These are phyloP conservation scores for Clavariopsis aquatica DNA, from an alignment of 495 filamentous ascomycete species.

Conservation along the genomic window DNA sequence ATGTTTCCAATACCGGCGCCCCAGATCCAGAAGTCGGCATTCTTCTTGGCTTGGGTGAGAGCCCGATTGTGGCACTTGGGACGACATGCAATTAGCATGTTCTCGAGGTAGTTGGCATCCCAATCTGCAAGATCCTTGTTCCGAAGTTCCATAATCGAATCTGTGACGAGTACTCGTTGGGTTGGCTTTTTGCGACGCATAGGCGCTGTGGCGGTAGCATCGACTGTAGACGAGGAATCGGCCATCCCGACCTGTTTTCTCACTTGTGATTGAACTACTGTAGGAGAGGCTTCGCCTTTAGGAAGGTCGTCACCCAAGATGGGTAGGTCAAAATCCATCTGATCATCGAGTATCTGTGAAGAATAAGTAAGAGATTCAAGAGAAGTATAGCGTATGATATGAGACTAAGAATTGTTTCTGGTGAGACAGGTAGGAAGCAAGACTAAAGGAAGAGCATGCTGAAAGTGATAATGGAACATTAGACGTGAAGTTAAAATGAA, in stretches of 20 bases:
- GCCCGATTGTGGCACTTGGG: slow-evolving; percentile 31
- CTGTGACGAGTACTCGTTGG: slow-evolving; percentile 33
- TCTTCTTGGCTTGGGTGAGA: slow-evolving; percentile 42
- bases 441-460: not conserved
- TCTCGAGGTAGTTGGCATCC: slow-evolving; percentile 44
- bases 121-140: slow-evolving; percentile 44
- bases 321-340: slow-evolving; percentile 50
- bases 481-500: not conserved
- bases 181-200: slow-evolving; percentile 28
- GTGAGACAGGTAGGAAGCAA: not conserved
- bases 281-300: slow-evolving; percentile 30
- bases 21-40: slow-evolving; percentile 46
- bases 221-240: slow-evolving; percentile 19
- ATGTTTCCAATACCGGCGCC: slow-evolving; percentile 52
- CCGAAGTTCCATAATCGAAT: slow-evolving; percentile 41
- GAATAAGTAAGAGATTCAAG: slow-evolving; percentile 25
- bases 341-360: slow-evolving; percentile 44
- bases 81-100: slow-evolving; percentile 39
- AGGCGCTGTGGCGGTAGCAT: slow-evolving; percentile 26
- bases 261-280: not conserved
- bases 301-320: slow-evolving; percentile 29
- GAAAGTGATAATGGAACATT: not conserved
- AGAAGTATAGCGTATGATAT: too few relatives aligned
- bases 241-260: not conserved
- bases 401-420: too few relatives aligned